phyloP scores from a whole-genome alignment of 2,329 filamentous ascomycete species.

The Beauveria caledonica region DNA sequence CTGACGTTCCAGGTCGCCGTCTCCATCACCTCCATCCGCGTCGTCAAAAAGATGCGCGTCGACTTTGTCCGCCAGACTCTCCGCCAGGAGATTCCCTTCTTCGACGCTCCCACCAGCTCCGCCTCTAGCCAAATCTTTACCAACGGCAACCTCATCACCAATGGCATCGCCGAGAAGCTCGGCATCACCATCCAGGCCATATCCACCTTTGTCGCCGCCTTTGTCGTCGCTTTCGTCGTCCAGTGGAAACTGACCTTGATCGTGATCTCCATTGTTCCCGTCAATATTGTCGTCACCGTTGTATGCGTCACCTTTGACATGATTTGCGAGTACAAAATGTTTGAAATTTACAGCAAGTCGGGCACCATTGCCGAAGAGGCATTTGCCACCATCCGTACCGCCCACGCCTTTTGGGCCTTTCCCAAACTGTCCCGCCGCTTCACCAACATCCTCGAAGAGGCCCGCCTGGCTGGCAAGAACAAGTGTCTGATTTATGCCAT shows the following conservation, averaged over 20 bases:
- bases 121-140: conserved; percentile 39
- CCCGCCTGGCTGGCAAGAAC: conserved; percentile 29
- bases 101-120: conserved; percentile 39
- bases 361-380: conserved; percentile 40
- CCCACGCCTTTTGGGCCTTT: conserved; percentile 43
- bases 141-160: conserved; percentile 37
- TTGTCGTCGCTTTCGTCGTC: conserved; percentile 31
- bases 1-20: conserved; percentile 23
- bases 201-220: conserved; percentile 31
- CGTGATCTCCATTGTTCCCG: conserved; percentile 36
- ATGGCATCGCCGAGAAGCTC: conserved; percentile 38
- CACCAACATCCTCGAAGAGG: conserved; percentile 32
- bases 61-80: conserved; percentile 30
- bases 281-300: conserved; percentile 32
- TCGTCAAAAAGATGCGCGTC: conserved; percentile 28
- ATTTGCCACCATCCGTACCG: conserved; percentile 39
- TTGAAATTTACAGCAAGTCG: conserved; percentile 34
- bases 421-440: conserved; percentile 35
- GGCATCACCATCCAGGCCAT: conserved; percentile 32
- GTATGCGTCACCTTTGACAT: conserved; percentile 32
- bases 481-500: conserved; percentile 36
- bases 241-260: conserved; percentile 37
- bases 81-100: conserved; percentile 47
- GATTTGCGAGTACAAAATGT: conserved; percentile 34
- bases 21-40: conserved; percentile 30